Evolutionary conservation across 192 early-diverging fungal genomes (phyloP).

Genomic region (Entophlyctis luteolus): DNA sequence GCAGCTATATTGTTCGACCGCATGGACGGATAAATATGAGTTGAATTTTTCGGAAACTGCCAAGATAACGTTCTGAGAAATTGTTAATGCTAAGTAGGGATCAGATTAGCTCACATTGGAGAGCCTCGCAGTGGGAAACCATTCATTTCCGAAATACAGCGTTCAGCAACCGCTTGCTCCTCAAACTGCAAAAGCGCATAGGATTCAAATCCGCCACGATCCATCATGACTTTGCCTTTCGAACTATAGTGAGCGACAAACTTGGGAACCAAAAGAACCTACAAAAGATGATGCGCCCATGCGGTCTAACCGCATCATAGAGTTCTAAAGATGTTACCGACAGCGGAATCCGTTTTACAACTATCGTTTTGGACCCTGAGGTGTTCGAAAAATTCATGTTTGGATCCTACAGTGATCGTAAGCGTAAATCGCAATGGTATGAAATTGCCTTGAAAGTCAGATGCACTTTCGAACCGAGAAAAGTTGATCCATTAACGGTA

Average conservation of each 20-base stretch:
- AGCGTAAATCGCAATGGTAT: no score
- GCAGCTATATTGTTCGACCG: background rate
- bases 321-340: conserved; percentile 43
- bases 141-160: conserved; percentile 44
- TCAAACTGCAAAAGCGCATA: conserved; percentile 52
- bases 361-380: conserved; percentile 46
- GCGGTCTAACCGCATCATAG: conserved; percentile 36
- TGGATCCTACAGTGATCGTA: conserved; percentile 32
- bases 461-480: conserved; percentile 47
- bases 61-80: conserved; percentile 34
- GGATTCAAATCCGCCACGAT: conserved; percentile 41
- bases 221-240: conserved; percentile 45
- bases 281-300: conserved; percentile 51
- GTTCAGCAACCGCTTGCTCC: conserved; percentile 47
- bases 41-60: conserved; percentile 49
- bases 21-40: conserved; percentile 46
- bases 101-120: conserved; percentile 31
- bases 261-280: no score
- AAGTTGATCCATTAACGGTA: conserved; percentile 48
- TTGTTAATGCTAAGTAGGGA: background rate
- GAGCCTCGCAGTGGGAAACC: conserved; percentile 32
- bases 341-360: conserved; percentile 47
- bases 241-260: no score
- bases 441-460: conserved; percentile 46
- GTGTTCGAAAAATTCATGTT: conserved; percentile 54